Evolutionary conservation across 805 yeast species (phyloP), one percentile per base, ranked within the genome.

Genomic region (Maudiozyma turicensis): DNA sequence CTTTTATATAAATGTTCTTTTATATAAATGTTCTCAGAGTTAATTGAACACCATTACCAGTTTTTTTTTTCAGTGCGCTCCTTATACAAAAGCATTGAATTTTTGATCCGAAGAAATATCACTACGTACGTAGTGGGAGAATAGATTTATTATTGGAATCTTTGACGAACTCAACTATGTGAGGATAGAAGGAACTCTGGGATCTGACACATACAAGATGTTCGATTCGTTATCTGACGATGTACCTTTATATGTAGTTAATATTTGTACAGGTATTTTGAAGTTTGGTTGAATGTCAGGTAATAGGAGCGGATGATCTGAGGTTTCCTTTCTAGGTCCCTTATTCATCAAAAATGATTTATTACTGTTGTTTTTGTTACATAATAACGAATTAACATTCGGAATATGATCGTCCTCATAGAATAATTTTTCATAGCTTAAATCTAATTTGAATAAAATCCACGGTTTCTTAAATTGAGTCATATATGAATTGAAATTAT

Each of bases 401-500:
- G 14, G 41, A 2, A 6, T 13, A 6, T 33, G n/a, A 6, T 13
- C 14, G 10, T 13, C 15, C n/a, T 14, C 15, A 8, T 9, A 30
- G 14, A 46, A 43, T 2, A 33, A 8, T 7, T 39, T 7, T 15
- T 48, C 37, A 28, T 43, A 39, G 6, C 11, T 32, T 11, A 43
- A 26, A 29, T 37, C 8, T 45, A 48, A 30, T 47, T 56, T 28
- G 43, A 56, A 55, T 29, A 55, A 46, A 8, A 58, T 44, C 60
- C 60, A 58, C n/a, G 55, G 52, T 15, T 15, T 7, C 26, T 15
- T 37, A 2, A 47, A 13, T 8, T 20, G 13, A 47, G 45, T 15
- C 6, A 34, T 44, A 45, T 55, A 58, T 3, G 35, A 34, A 40
- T 47, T 50, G 40, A 58, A 58, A 46, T 53, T 54, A 45, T 54